Evolutionary conservation across 2,329 filamentous ascomycete genomes (phyloP).

Genomic region (Trichoderma sp.): DNA sequence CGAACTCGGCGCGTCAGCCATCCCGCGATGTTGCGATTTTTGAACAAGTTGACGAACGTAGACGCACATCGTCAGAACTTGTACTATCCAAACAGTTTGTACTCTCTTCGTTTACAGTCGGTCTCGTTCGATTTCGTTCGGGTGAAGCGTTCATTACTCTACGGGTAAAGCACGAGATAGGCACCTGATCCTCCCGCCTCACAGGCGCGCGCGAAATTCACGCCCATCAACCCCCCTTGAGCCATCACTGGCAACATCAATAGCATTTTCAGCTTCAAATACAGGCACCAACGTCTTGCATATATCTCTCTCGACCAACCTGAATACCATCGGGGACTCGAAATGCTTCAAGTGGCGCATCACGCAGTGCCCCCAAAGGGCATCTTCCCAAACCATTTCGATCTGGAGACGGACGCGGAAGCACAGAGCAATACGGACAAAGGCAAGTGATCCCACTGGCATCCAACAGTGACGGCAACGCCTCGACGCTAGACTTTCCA

Average conservation of each 20-base stretch:
- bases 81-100: too few relatives aligned
- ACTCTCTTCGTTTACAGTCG: background rate
- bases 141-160: background rate
- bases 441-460: background rate
- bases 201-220: background rate
- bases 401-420: conserved; percentile 24
- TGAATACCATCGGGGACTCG: conserved; percentile 31
- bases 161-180: background rate
- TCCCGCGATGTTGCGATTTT: background rate
- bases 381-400: conserved; percentile 29
- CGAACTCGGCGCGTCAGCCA: background rate
- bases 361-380: conserved; percentile 32
- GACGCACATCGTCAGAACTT: background rate
- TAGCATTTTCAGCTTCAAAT: too few relatives aligned
- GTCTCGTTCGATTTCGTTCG: background rate
- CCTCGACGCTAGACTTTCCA: conserved; percentile 30
- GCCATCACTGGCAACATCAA: background rate
- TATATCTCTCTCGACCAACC: conserved; percentile 15
- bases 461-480: conserved; percentile 26
- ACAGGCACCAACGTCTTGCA: background rate
- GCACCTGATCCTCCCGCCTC: background rate
- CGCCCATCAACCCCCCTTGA: background rate
- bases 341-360: conserved; percentile 32
- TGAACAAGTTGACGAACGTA: background rate
- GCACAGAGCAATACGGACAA: background rate